Evolutionary conservation across 2,329 filamentous ascomycete genomes (phyloP).

Genomic region (Hypoxylon sp.): DNA sequence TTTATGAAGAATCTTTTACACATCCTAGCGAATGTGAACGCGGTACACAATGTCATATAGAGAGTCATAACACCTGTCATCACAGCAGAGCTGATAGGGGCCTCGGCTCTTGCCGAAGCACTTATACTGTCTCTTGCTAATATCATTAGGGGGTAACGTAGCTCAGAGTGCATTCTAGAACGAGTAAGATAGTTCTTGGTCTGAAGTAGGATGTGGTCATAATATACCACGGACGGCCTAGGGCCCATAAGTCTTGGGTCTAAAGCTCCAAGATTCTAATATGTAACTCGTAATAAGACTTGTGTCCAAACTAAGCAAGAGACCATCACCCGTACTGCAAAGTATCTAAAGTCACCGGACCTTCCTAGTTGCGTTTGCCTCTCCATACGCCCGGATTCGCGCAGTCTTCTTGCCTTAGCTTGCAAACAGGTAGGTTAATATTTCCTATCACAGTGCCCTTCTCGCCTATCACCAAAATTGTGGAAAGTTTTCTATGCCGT

Average conservation of each 20-base stretch:
- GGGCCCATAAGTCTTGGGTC: neutral
- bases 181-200: neutral
- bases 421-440: no score
- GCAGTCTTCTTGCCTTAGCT: no score
- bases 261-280: no score
- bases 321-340: neutral
- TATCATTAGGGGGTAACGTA: neutral
- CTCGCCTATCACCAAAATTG: neutral
- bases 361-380: no score
- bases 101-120: constrained; percentile 34
- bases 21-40: constrained; percentile 40
- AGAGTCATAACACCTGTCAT: constrained; percentile 36
- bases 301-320: neutral
- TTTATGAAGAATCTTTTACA: constrained; percentile 43
- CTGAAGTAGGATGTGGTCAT: neutral
- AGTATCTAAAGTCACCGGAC: no score
- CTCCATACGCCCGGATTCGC: no score
- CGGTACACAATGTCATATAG: constrained; percentile 50
- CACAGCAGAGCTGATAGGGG: constrained; percentile 31
- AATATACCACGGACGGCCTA: no score
- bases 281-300: no score
- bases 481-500: neutral
- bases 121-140: constrained; percentile 2
- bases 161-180: neutral
- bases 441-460: neutral